Base-by-base conservation (phyloP, 768 basidiomycete genomes). In the Trametes coccinea region DNA sequence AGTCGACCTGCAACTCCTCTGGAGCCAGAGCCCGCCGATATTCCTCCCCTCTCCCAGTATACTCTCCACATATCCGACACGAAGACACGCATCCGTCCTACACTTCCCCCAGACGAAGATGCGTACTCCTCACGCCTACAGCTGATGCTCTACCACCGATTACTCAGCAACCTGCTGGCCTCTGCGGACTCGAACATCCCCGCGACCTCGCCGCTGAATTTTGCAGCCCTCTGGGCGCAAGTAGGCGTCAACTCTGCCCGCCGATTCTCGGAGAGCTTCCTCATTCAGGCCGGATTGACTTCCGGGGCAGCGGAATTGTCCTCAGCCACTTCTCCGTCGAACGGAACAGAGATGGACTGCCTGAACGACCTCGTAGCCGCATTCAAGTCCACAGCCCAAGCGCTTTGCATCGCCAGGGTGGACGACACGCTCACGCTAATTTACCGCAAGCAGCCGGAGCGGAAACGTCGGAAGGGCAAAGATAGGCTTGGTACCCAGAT, bases 101-200 rank as follows among this genome's bases (percentile, higher is more conserved):
- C 71, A 13, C 64, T 92, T 1, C 90, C 91, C 1, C 70, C 77
- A 3, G 77, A 85, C 13, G 78, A 80, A 43, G 90, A 92, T 63
- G 79, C 84, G 0, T 70, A 81, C 13, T 70, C 84, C 1, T 79
- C 90, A 0, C 82, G 83, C 6, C 73, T 92, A 39, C 92, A 93
- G 70, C 79, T 93, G 4, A 91, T 91, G 88, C 73, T 92, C 40
- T 93, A 93, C 69, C 81, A 83, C 66, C 83, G 84, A 16, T 82
- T 93, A 53, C 77, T 93, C 40, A 76, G 78, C 22, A 73, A 74
- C 3, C 73, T 91, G 11, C 70, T 87, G 17, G 56, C 67, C 1
- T 72, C 80, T 3, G 69, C 70, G 2, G 70, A 37, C 3, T 58
- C 55, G 2, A n/a, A 14, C 17, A n/a, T 40, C 1, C 40, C 54